Percentiles rank a stretch among this genome's conserved stretches.
Conservation (phyloP, 225 moss, liverwort and hornwort genomes). For the Marchantia paleacea region DNA sequence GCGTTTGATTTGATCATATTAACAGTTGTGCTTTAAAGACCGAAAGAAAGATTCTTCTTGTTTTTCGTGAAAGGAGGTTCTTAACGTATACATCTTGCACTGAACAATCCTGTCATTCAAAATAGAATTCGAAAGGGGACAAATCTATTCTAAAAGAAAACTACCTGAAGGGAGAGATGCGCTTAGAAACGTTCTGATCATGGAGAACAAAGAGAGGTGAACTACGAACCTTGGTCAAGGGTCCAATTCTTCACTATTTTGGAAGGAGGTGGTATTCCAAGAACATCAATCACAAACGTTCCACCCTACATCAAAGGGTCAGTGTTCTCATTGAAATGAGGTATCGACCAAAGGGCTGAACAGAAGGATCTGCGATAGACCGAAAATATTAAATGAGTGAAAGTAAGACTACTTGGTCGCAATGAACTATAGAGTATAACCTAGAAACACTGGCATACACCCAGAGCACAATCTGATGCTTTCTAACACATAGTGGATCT, state of each 20-base stretch:
- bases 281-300: constrained; percentile 83
- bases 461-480: too few species aligned
- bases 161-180: neutral
- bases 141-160: neutral
- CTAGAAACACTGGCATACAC: too few species aligned
- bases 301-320: constrained; percentile 61
- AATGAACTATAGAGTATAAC: too few species aligned
- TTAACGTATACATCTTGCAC: neutral
- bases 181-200: neutral
- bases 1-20: too few species aligned
- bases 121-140: neutral
- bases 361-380: too few species aligned
- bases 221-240: constrained; percentile 62
- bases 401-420: too few species aligned
- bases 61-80: neutral
- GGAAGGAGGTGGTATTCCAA: constrained; percentile 63
- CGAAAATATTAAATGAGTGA: too few species aligned
- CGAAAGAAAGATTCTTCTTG: neutral
- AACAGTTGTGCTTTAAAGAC: too few species aligned
- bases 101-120: neutral
- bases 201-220: neutral
- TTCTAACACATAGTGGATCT: too few species aligned
- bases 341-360: too few species aligned
- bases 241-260: constrained; percentile 87
- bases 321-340: too few species aligned